These are phyloP conservation scores for Cyclotella cryptica DNA, from an alignment of 108 stramenopile species.

Conservation along the genomic window DNA sequence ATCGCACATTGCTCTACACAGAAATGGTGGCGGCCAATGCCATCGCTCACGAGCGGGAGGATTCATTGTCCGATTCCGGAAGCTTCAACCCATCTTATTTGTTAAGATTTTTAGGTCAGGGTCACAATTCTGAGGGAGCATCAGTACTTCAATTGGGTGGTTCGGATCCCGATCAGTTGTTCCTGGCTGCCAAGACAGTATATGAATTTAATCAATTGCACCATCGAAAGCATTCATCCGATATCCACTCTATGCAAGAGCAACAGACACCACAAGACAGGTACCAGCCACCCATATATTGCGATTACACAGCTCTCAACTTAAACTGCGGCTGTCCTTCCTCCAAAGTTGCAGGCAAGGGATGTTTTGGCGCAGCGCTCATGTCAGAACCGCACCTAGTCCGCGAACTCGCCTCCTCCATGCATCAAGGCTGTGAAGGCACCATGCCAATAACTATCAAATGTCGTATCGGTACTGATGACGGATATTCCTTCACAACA, in stretches of 20 bases:
- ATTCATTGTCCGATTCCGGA: conserved; percentile 4
- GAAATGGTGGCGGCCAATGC: conserved; percentile 99
- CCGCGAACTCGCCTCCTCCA: conserved; percentile 65
- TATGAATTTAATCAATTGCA: conserved; percentile 69
- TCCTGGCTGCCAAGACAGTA: conserved; percentile 74
- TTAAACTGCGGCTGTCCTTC: conserved; percentile 99
- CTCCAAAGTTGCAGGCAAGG: conserved; percentile 95
- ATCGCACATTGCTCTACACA: conserved; percentile 91
- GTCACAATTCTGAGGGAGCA: conserved; percentile 67
- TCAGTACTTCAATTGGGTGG: conserved; percentile 97
- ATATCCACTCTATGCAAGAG: background rate
- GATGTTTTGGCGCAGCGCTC: conserved; percentile 97
- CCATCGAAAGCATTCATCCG: conserved; percentile 8
- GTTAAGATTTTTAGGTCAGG: conserved; percentile 58
- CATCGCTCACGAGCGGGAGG: conserved; percentile 66
- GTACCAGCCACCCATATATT: conserved; percentile 54
- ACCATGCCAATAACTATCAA: conserved; percentile 93
- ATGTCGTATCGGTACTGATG: conserved; percentile 94
- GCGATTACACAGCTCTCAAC: conserved; percentile 97
- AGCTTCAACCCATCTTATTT: conserved; percentile 24
- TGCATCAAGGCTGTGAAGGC: conserved; percentile 77
- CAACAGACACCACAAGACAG: background rate
- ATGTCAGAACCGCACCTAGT: conserved; percentile 96
- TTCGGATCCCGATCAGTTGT: conserved; percentile 84
- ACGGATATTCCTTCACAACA: conserved; percentile 53